A percentile compares a stretch with the other conserved stretches of the same genome.
These are phyloP conservation scores for Eucalyptus melliodora DNA, from an alignment of 345 rosid genomes.

Conservation along the genomic window DNA sequence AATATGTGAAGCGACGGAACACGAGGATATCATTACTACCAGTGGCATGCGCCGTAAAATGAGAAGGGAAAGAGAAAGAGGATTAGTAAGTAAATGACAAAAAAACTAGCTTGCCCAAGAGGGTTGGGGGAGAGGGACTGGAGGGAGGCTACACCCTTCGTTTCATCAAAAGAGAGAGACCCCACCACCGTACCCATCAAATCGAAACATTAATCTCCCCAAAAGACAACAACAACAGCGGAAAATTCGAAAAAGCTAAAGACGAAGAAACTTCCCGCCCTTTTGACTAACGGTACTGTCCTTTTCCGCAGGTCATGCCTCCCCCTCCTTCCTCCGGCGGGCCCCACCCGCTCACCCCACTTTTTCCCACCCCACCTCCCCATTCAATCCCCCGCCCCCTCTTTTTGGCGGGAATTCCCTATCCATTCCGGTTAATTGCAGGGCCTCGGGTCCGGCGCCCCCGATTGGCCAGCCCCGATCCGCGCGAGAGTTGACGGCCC, in stretches of 20 bases:
- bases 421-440: background rate
- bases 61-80: background rate
- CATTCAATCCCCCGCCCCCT: background rate
- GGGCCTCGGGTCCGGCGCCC: constrained; percentile 4
- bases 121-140: background rate
- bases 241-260: background rate
- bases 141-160: background rate
- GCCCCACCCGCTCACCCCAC: background rate
- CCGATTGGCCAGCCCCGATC: background rate
- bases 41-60: background rate
- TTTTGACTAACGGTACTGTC: constrained; percentile 8
- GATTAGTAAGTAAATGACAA: background rate
- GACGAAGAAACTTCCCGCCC: background rate
- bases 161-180: background rate
- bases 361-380: background rate
- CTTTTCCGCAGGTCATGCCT: constrained; percentile 5
- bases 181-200: background rate
- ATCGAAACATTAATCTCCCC: background rate
- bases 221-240: background rate
- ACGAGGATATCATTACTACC: background rate
- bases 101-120: background rate
- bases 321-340: background rate
- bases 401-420: constrained; percentile 17
- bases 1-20: background rate
- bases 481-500: background rate